These are phyloP conservation scores for Oryza punctata DNA, from an alignment of 176 grass and related monocot species.

Conservation along the genomic window DNA sequence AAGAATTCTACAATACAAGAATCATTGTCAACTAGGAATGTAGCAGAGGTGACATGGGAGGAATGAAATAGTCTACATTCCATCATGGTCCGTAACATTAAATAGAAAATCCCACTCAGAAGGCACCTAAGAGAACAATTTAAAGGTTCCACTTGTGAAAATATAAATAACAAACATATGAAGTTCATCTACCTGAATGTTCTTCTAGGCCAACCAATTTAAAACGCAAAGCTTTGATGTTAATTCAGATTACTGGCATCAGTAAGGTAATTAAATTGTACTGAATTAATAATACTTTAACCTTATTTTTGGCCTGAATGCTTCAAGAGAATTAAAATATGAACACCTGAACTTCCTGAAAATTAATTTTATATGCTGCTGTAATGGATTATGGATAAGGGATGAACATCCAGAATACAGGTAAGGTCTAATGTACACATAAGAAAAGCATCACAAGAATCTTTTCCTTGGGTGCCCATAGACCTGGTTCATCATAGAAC, in stretches of 20 bases:
- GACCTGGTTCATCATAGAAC: slow-evolving; percentile 27
- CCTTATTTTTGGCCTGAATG: slow-evolving; percentile 6
- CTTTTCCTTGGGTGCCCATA: slow-evolving; percentile 32
- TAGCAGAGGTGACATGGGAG: background rate
- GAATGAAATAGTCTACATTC: background rate
- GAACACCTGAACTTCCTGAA: background rate
- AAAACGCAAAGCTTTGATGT: slow-evolving; percentile 8
- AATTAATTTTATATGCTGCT: background rate
- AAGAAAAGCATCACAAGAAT: slow-evolving; percentile 37
- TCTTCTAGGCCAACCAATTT: background rate
- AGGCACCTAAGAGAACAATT: background rate
- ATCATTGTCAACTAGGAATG: background rate
- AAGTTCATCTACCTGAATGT: background rate
- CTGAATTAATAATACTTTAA: background rate
- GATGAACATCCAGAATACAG: slow-evolving; percentile 8
- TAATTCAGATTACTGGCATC: background rate
- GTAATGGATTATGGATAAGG: slow-evolving; percentile 1
- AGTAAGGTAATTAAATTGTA: background rate
- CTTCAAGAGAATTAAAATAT: slow-evolving; percentile 10
- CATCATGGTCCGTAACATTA: background rate
- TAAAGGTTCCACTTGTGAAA: background rate
- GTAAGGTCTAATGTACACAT: background rate
- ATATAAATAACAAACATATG: slow-evolving; percentile 1
- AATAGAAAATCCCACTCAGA: too few relatives aligned
- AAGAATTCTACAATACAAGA: background rate